phyloP scores from a whole-genome alignment of 2,329 filamentous ascomycete species.

The Mollisia scopiformis region DNA sequence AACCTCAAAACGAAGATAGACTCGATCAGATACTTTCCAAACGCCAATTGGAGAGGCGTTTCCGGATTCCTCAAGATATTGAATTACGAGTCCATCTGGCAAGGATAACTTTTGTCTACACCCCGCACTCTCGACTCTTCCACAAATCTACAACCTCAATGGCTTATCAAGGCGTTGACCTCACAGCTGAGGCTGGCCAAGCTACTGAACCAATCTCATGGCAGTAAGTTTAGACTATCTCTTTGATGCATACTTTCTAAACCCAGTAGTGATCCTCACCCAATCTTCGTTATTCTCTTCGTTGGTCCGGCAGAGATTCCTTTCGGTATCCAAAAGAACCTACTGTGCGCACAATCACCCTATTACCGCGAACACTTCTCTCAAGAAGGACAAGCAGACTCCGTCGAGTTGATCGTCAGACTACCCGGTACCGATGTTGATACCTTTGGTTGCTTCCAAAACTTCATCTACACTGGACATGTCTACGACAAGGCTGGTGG shows the following conservation, averaged over 20 bases:
- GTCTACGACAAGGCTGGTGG: constrained; percentile 31
- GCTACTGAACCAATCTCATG: constrained; percentile 30
- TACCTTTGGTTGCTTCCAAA: constrained; percentile 35
- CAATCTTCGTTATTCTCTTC: constrained; percentile 33
- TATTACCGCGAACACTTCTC: constrained; percentile 32
- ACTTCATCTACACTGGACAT: constrained; percentile 34
- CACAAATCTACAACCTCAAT: constrained; percentile 4
- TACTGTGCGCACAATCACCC: constrained; percentile 33
- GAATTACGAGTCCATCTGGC: too few species aligned
- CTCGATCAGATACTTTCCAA: too few species aligned
- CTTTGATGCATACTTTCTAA: constrained; percentile 2
- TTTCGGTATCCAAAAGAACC: constrained; percentile 35
- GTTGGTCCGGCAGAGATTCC: constrained; percentile 33
- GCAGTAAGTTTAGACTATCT: constrained; percentile 27
- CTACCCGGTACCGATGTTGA: constrained; percentile 28
- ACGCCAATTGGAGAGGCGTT: too few species aligned
- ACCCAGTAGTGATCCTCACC: constrained; percentile 29
- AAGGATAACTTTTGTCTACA: too few species aligned
- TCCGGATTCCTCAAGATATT: too few species aligned
- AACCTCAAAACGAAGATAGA: too few species aligned
- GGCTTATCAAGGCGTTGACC: constrained; percentile 28
- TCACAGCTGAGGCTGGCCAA: constrained; percentile 26
- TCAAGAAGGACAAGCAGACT: constrained; percentile 14
- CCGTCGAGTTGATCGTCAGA: constrained; percentile 31
- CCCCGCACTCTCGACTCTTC: not conserved